Percentiles rank a stretch among this genome's conserved stretches.
These are phyloP conservation scores for Moesziomyces antarcticus DNA, from an alignment of 1,284 basidiomycete genomes.

Conservation along the genomic window DNA sequence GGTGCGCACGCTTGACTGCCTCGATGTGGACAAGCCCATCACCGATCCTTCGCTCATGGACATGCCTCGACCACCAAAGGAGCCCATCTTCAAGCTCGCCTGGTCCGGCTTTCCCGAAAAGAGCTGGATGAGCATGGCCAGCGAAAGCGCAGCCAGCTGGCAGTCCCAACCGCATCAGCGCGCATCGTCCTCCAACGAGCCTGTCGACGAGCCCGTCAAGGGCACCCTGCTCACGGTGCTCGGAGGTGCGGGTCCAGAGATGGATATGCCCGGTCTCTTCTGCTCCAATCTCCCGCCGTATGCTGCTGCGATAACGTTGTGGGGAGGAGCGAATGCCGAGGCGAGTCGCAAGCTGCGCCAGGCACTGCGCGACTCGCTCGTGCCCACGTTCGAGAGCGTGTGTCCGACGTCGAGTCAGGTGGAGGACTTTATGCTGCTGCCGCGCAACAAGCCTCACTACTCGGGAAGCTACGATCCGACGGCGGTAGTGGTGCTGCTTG, in stretches of 20 bases:
- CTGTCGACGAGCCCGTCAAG: slow-evolving; percentile 8
- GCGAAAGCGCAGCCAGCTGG: slow-evolving; percentile 45
- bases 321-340: slow-evolving; percentile 68
- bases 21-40: slow-evolving; percentile 60
- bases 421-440: slow-evolving; percentile 82
- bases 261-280: slow-evolving; percentile 77
- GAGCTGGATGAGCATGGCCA: slow-evolving; percentile 55
- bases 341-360: slow-evolving; percentile 68
- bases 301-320: slow-evolving; percentile 71
- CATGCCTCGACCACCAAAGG: slow-evolving; percentile 64
- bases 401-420: slow-evolving; percentile 70
- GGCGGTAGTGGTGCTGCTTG: slow-evolving; percentile 72
- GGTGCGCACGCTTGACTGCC: slow-evolving; percentile 71
- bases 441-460: slow-evolving; percentile 79
- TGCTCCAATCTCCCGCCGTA: slow-evolving; percentile 80
- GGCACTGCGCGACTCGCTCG: slow-evolving; percentile 41
- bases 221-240: slow-evolving; percentile 75
- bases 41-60: slow-evolving; percentile 21
- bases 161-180: slow-evolving; percentile 27
- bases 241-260: slow-evolving; percentile 73
- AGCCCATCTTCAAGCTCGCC: slow-evolving; percentile 87
- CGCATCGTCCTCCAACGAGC: slow-evolving; percentile 12
- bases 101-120: slow-evolving; percentile 72
- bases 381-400: slow-evolving; percentile 74
- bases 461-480: slow-evolving; percentile 77